Evolutionary conservation across 208 protist species (phyloP), one percentile per base, ranked within the genome.

Genomic region (Phytomonas francai): DNA sequence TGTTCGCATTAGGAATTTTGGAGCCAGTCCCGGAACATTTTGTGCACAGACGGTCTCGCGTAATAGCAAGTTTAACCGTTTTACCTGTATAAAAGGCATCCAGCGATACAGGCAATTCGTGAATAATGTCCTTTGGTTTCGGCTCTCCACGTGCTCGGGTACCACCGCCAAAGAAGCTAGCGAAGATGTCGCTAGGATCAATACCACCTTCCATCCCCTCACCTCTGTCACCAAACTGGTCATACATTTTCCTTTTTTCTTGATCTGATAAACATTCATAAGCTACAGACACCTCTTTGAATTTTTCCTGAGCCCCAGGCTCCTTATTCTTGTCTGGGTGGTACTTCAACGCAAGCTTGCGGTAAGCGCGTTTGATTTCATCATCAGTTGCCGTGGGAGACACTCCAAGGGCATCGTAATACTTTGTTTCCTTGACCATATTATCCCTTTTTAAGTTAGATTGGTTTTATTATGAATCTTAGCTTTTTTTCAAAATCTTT

Each of bases 1-100:
- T 72, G n/a, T 83, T 78, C 59, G 73, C 83, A 39, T 84, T 83
- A 22, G 87, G 72, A 27, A 89, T 73, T 63, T 87, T 93, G 32
- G 83, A 86, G 30, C 95, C 95, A n/a, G 76, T 78, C 45, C 93
- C 95, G 51, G 73, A 77, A 79, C 96, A 98, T 58, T 77, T 71
- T 33, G 76, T 49, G 84, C 96, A 98, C 32, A 97, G 84, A 33
- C 91, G 87, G 78, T 92, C 84, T 61, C 91, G 89, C 33, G 83
- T 96, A 80, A 99, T 88, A 29, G 90, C 81, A 29, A 99, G 76
- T 76, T 99, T 99, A 69, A 91, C 86, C 6, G 90, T 97, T 73
- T 98, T 98, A 42, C 98, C 98, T 42, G 92, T 98, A 87, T 99
- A 99, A 59, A 99, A 91, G 65, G 98, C 92, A 67, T 99, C 98